These are phyloP conservation scores for Nakaseomyces delphensis DNA, from an alignment of 1,139 yeast species.

Conservation along the genomic window DNA sequence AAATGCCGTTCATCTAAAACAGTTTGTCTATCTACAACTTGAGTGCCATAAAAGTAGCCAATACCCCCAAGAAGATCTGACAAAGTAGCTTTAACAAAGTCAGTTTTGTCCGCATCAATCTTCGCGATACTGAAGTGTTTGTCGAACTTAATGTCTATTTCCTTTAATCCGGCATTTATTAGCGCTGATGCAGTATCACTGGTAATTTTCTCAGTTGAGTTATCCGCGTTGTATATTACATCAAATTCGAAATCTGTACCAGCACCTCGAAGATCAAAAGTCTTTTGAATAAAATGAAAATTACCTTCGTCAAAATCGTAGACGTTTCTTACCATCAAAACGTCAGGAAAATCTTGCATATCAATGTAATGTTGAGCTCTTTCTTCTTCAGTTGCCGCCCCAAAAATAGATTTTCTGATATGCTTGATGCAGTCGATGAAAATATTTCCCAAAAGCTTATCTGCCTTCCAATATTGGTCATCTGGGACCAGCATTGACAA, in stretches of 20 bases:
- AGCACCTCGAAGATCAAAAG: conserved; percentile 37
- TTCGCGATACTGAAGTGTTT: conserved; percentile 38
- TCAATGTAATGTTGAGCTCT: conserved; percentile 18
- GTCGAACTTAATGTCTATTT: conserved; percentile 50
- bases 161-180: conserved; percentile 34
- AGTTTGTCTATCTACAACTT: conserved; percentile 68
- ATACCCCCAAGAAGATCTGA: conserved; percentile 86
- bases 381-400: conserved; percentile 17
- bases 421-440: conserved; percentile 54
- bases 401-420: conserved; percentile 33
- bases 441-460: conserved; percentile 66
- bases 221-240: conserved; percentile 46
- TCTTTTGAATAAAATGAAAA: conserved; percentile 68
- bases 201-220: conserved; percentile 39
- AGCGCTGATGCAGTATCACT: conserved; percentile 36
- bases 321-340: conserved; percentile 50
- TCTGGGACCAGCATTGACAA: conserved; percentile 62
- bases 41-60: conserved; percentile 83
- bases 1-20: conserved; percentile 57
- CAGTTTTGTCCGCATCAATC: conserved; percentile 31
- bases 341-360: conserved; percentile 33
- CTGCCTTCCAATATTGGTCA: conserved; percentile 70
- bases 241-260: conserved; percentile 71
- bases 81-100: conserved; percentile 67
- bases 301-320: conserved; percentile 57